Evolutionary conservation across 371 early-diverging fungal genomes (phyloP), one percentile per base, ranked within the genome.

Genomic region (Rhizopus microsporus): DNA sequence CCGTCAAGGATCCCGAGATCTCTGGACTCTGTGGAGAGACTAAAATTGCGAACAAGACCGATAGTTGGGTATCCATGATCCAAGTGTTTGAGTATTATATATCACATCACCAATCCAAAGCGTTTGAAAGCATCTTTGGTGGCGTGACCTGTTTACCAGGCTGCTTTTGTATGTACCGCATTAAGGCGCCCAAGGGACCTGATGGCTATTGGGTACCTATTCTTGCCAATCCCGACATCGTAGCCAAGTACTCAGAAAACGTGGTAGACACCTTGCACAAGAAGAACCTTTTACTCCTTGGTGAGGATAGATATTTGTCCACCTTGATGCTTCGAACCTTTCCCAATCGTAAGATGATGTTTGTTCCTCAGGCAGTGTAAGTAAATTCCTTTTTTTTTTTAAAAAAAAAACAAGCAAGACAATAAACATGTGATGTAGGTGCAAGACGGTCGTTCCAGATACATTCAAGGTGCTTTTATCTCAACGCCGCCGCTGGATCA

Each of bases 11-110:
- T 66, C 85, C 83, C 13, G 65, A 83, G 39, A 85, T 93, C 56
- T 91, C 92, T 90, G 93, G 93, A 8, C 74, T 92, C 16, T 93
- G 92, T 59, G 92, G 93, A 35, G 92, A 93, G 64, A 93, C 92
- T 40, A 89, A 86, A 72, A 90, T 93, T 47, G 93, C 90, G 37
- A 93, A 93, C 82, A 91, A 92, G 62, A 77, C 84, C 8, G 84
- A 83, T 51, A 87, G 88, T 0, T 93, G 91, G 95, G 95, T 94
- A 5, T 91, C 94, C 0, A 88, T 84, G 30, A 96, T 96, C 54
- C 98, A 97, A 62, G 97, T 97, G 3, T 97, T 92, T 71, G 98
- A 97, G 74, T 97, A 96, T 78, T 97, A 92, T 65, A 94, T 95
- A 43, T 90, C 91, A 15, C 98, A 97, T 73, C 95, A 97, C 68